Evolutionary conservation across 768 basidiomycete species (phyloP).

Genomic region (Pleurotus sapidus): DNA sequence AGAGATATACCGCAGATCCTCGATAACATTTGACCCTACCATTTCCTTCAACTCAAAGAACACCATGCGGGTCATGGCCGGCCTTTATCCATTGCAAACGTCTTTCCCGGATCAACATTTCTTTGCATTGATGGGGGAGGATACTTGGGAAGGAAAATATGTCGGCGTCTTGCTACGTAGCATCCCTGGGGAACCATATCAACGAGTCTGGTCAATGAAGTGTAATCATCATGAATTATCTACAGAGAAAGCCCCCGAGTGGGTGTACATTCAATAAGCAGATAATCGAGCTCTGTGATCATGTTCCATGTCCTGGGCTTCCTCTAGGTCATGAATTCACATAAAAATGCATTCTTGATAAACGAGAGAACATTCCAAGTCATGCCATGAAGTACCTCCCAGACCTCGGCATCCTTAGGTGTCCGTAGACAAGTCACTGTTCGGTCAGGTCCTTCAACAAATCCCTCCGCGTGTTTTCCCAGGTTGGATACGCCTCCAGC

Average conservation of each 20-base stretch:
- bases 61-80: background rate
- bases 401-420: no score
- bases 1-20: background rate
- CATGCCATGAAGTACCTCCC: no score
- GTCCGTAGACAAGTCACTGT: no score
- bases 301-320: background rate
- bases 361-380: no score
- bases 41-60: background rate
- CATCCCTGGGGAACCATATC: background rate
- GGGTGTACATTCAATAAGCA: background rate
- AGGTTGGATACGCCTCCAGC: no score
- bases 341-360: no score
- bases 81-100: no score
- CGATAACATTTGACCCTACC: background rate
- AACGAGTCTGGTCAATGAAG: background rate
- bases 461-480: no score
- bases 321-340: no score
- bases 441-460: no score
- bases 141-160: background rate
- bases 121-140: background rate
- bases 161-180: background rate
- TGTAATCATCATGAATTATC: background rate
- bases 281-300: background rate
- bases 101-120: background rate
- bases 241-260: background rate